Percentiles rank a stretch among this genome's conserved stretches.
phyloP scores from a whole-genome alignment of 2,329 filamentous ascomycete genomes.

The Clonostachys rosea region DNA sequence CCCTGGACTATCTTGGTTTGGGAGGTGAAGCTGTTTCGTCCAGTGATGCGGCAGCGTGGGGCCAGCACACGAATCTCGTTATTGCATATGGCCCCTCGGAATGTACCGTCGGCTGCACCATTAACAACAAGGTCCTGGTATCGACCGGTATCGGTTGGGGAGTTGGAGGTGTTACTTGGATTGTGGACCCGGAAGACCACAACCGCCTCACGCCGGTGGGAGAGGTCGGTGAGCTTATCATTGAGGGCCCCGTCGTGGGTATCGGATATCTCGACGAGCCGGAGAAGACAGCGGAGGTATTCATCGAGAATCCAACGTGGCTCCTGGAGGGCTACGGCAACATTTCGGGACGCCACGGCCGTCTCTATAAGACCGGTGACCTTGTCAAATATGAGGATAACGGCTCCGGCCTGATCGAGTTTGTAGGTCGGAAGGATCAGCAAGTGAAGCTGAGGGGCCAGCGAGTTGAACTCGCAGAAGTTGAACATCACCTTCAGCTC shows the following conservation, averaged over 20 bases:
- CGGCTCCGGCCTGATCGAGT: constrained; percentile 47
- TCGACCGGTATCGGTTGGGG: constrained; percentile 43
- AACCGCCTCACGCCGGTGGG: constrained; percentile 41
- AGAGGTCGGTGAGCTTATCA: constrained; percentile 44
- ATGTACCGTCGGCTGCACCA: constrained; percentile 46
- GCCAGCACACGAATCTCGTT: constrained; percentile 36
- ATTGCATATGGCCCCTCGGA: constrained; percentile 51
- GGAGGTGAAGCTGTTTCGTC: constrained; percentile 49
- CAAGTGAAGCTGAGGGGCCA: constrained; percentile 66
- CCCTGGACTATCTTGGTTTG: constrained; percentile 39
- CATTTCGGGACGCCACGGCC: constrained; percentile 28
- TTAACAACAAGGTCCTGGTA: constrained; percentile 34
- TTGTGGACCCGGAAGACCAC: constrained; percentile 42
- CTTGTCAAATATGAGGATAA: constrained; percentile 49
- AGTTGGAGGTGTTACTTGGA: constrained; percentile 42
- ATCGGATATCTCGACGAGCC: constrained; percentile 56
- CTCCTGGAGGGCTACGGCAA: constrained; percentile 29
- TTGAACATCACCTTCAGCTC: constrained; percentile 42
- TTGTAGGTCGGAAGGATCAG: constrained; percentile 61
- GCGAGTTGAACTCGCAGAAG: constrained; percentile 55
- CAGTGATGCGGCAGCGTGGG: constrained; percentile 42
- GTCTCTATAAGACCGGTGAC: constrained; percentile 57
- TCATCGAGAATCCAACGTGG: constrained; percentile 53
- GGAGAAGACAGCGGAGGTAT: constrained; percentile 51
- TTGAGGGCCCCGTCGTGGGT: constrained; percentile 57